Evolutionary conservation across 495 filamentous ascomycete species (phyloP).

Genomic region (Penicillium mononematosum): DNA sequence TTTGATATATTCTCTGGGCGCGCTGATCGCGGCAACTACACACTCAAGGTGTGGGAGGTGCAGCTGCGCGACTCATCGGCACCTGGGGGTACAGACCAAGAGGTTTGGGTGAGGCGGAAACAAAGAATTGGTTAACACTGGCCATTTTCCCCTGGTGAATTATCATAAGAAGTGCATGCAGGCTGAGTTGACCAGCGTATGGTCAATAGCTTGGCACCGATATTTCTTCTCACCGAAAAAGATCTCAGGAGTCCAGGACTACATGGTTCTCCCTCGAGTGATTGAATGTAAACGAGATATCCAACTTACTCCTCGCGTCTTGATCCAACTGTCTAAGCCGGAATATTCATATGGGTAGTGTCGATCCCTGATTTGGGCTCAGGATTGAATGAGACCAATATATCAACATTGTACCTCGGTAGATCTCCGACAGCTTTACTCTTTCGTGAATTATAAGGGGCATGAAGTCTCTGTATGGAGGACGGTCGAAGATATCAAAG

Average conservation of each 20-base stretch:
- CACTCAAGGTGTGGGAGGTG: slow-evolving; percentile 58
- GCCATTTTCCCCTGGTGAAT: not conserved
- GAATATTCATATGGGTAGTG: not conserved
- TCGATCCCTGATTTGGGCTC: not conserved
- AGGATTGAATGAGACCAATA: not conserved
- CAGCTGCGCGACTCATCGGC: slow-evolving; percentile 45
- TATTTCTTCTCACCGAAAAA: not conserved
- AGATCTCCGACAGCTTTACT: not conserved
- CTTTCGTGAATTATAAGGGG: not conserved
- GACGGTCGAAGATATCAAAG: not conserved
- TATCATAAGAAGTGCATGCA: not conserved
- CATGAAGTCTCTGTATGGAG: not conserved
- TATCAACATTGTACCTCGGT: not conserved
- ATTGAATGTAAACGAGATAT: not conserved
- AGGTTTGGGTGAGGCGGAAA: slow-evolving; percentile 54
- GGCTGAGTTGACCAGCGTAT: not conserved
- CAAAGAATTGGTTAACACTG: slow-evolving; percentile 35
- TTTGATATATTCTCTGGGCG: slow-evolving; percentile 58
- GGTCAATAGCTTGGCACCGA: not conserved
- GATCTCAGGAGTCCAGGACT: not conserved
- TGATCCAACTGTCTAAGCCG: not conserved
- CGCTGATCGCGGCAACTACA: slow-evolving; percentile 57
- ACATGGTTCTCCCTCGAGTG: not conserved
- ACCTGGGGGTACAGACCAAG: slow-evolving; percentile 37
- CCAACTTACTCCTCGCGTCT: not conserved